Conservation (phyloP, 75 land plant species). For the Pinus albicaulis region DNA sequence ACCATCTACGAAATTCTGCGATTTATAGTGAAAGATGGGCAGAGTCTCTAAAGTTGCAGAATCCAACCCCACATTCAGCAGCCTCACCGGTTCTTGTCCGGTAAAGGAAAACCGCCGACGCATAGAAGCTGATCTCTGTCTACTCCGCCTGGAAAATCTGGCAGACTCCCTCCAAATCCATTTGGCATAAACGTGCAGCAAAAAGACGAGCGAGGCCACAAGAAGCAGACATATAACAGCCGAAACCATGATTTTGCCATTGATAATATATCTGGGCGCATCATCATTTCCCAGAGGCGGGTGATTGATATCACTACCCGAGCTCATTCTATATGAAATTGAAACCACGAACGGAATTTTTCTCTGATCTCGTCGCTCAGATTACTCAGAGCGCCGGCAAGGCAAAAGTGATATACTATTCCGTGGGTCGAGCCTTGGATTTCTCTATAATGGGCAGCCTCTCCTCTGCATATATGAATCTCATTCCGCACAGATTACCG, state of each 20-base stretch:
- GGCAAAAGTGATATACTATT: no score
- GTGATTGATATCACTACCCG: no score
- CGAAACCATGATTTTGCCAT: slow-evolving; percentile 35
- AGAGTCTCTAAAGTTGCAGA: slow-evolving; percentile 19
- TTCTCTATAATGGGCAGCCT: no score
- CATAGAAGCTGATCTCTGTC: background rate
- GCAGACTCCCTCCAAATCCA: slow-evolving; percentile 38
- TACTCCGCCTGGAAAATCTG: background rate
- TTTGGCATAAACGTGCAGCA: slow-evolving; percentile 32
- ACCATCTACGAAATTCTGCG: background rate
- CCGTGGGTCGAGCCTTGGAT: no score
- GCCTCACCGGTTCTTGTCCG: background rate
- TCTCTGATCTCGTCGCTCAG: no score
- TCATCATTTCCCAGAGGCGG: no score
- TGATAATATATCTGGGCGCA: slow-evolving; percentile 4
- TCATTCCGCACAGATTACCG: no score
- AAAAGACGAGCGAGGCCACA: slow-evolving; percentile 31
- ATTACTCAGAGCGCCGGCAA: no score
- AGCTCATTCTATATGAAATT: no score
- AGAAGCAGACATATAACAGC: slow-evolving; percentile 31
- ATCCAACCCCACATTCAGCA: slow-evolving; percentile 17
- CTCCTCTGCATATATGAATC: no score
- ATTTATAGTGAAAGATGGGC: slow-evolving; percentile 23
- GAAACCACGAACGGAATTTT: no score
- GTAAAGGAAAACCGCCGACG: slow-evolving; percentile 5